These are phyloP conservation scores for Bisporella sp. DNA, from an alignment of 2,329 filamentous ascomycete species.

Conservation along the genomic window DNA sequence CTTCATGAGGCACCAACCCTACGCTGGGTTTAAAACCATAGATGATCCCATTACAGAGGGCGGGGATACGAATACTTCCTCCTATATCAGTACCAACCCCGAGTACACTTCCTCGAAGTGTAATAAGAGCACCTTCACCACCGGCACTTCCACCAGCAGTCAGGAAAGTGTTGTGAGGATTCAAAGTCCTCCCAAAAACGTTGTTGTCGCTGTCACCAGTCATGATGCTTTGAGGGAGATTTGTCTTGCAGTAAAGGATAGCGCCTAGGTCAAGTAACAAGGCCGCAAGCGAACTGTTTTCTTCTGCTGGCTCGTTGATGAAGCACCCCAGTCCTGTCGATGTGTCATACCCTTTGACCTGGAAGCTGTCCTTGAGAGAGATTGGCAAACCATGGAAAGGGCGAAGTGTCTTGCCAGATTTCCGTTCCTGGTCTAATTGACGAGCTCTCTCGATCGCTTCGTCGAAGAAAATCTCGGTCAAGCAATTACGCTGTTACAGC, in stretches of 20 bases:
- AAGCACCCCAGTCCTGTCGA: constrained; percentile 57
- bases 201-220: constrained; percentile 34
- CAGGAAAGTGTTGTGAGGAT: constrained; percentile 25
- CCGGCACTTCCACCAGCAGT: constrained; percentile 25
- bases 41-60: constrained; percentile 35
- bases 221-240: constrained; percentile 51
- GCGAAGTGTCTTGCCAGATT: constrained; percentile 39
- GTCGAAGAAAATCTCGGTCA: constrained; percentile 41
- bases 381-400: constrained; percentile 57
- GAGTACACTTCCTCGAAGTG: constrained; percentile 18
- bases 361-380: constrained; percentile 56
- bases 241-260: constrained; percentile 88
- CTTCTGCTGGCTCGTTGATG: constrained; percentile 21
- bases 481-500: constrained; percentile 22
- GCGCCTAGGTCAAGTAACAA: constrained; percentile 49
- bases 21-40: constrained; percentile 26
- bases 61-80: constrained; percentile 40
- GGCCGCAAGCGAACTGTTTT: constrained; percentile 15
- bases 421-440: constrained; percentile 36
- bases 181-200: constrained; percentile 34
- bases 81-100: constrained; percentile 32
- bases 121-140: constrained; percentile 22
- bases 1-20: constrained; percentile 24
- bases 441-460: constrained; percentile 37
- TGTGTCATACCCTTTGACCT: constrained; percentile 47